These are phyloP conservation scores for Serendipita sp. DNA, from an alignment of 768 basidiomycete genomes.

Conservation along the genomic window DNA sequence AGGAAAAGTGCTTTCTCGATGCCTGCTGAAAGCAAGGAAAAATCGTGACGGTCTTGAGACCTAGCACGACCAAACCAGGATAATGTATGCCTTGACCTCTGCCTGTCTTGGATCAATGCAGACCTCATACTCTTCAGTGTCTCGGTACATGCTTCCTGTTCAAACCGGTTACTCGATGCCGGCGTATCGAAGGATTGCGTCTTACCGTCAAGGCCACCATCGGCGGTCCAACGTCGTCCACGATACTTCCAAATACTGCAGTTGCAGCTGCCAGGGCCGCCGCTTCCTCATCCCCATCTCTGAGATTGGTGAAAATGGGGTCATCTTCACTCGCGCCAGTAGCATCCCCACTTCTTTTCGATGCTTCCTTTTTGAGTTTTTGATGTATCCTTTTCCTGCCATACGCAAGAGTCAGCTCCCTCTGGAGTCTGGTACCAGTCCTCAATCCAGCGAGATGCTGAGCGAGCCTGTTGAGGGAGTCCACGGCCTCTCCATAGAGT, in stretches of 20 bases:
- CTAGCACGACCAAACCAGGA: not conserved
- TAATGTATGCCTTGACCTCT: not conserved
- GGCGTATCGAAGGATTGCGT: not conserved
- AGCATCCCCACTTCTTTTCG: not conserved
- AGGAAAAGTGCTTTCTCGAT: slow-evolving; percentile 53
- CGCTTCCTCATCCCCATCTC: slow-evolving; percentile 22
- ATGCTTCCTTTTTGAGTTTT: not conserved
- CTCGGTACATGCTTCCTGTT: slow-evolving; percentile 40
- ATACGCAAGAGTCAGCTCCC: slow-evolving; percentile 55
- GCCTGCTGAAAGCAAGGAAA: slow-evolving; percentile 41
- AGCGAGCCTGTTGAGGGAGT: slow-evolving; percentile 72
- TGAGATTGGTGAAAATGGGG: slow-evolving; percentile 8
- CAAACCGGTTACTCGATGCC: not conserved
- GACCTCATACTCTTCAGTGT: slow-evolving; percentile 49
- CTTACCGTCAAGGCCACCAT: slow-evolving; percentile 56
- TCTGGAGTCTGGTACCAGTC: slow-evolving; percentile 68
- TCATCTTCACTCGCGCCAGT: slow-evolving; percentile 2
- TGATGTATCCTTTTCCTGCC: slow-evolving; percentile 26
- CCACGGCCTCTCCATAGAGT: slow-evolving; percentile 76
- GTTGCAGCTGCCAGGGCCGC: slow-evolving; percentile 46
- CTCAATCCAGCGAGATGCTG: slow-evolving; percentile 87
- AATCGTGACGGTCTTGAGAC: slow-evolving; percentile 28
- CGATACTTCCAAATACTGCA: slow-evolving; percentile 57
- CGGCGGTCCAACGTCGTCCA: slow-evolving; percentile 67
- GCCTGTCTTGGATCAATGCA: slow-evolving; percentile 30